phyloP scores from a whole-genome alignment of 495 filamentous ascomycete species.

The Amphirosellinia nigrospora region DNA sequence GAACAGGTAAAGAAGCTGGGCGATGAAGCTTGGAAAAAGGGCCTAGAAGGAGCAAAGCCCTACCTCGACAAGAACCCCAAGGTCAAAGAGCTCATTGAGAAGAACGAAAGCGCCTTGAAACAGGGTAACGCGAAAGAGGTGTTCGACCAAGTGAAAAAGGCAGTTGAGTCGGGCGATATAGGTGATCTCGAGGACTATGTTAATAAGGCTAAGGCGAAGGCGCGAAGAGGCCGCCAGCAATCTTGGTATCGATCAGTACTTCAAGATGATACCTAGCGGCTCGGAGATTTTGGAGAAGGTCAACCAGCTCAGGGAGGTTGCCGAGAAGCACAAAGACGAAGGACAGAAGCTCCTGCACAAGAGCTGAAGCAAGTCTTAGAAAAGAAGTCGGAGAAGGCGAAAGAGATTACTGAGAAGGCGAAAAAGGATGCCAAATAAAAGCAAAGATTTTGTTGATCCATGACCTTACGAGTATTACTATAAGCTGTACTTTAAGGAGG shows the following conservation, averaged over 20 bases:
- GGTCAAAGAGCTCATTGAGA: conserved; percentile 66
- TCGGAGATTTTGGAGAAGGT: conserved; percentile 63
- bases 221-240: conserved; percentile 34
- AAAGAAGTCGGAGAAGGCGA: conserved; percentile 49
- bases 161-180: conserved; percentile 60
- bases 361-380: conserved; percentile 55
- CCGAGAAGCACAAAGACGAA: conserved; percentile 64
- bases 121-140: conserved; percentile 61
- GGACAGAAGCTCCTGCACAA: conserved; percentile 61
- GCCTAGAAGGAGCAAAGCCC: conserved; percentile 64
- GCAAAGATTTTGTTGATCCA: too few species aligned
- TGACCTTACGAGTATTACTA: not conserved
- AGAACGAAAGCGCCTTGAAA: conserved; percentile 66
- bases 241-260: conserved; percentile 52
- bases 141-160: conserved; percentile 58
- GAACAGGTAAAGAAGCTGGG: conserved; percentile 65
- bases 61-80: conserved; percentile 70
- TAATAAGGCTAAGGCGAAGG: conserved; percentile 59
- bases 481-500: not conserved
- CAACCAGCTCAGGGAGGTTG: conserved; percentile 57
- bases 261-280: conserved; percentile 59
- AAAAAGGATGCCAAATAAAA: conserved; percentile 20
- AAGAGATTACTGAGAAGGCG: conserved; percentile 48
- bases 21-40: conserved; percentile 69
- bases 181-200: conserved; percentile 64